phyloP scores from a whole-genome alignment of 441 rosid genomes.

The Adansonia gregorii region DNA sequence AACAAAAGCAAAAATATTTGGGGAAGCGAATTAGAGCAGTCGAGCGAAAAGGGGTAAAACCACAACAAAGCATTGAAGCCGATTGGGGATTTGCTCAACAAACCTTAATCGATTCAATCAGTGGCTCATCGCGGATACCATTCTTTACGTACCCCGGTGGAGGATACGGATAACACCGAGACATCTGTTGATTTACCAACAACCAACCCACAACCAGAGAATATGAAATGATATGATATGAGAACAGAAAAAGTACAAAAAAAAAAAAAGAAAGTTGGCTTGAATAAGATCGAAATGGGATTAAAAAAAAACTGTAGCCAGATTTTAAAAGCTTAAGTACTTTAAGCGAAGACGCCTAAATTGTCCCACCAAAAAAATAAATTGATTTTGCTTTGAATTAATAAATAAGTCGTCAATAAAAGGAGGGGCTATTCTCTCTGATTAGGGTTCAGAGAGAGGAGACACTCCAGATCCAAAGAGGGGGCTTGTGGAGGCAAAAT shows the following conservation, averaged over 20 bases:
- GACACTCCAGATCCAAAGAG: background rate
- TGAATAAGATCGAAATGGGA: background rate
- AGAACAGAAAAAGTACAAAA: background rate
- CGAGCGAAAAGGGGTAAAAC: slow-evolving; percentile 28
- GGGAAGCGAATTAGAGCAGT: slow-evolving; percentile 20
- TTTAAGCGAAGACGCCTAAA: background rate
- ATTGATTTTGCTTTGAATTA: background rate
- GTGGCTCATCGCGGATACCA: slow-evolving; percentile 51
- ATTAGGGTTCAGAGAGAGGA: background rate
- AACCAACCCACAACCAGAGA: background rate
- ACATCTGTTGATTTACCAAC: background rate
- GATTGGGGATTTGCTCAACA: slow-evolving; percentile 35
- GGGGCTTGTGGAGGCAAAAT: background rate
- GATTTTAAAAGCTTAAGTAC: background rate
- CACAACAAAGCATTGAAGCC: slow-evolving; percentile 35
- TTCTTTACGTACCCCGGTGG: slow-evolving; percentile 59
- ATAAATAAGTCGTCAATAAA: background rate
- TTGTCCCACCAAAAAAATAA: background rate
- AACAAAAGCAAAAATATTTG: background rate
- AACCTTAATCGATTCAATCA: slow-evolving; percentile 74
- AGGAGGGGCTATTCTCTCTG: background rate
- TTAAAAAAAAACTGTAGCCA: background rate
- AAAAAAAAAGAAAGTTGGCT: background rate
- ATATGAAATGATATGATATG: background rate
- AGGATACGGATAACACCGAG: slow-evolving; percentile 58